Percentiles rank a stretch among this genome's conserved stretches.
These are phyloP conservation scores for Phytophthora citricola DNA, from an alignment of 352 stramenopile species.

Conservation along the genomic window DNA sequence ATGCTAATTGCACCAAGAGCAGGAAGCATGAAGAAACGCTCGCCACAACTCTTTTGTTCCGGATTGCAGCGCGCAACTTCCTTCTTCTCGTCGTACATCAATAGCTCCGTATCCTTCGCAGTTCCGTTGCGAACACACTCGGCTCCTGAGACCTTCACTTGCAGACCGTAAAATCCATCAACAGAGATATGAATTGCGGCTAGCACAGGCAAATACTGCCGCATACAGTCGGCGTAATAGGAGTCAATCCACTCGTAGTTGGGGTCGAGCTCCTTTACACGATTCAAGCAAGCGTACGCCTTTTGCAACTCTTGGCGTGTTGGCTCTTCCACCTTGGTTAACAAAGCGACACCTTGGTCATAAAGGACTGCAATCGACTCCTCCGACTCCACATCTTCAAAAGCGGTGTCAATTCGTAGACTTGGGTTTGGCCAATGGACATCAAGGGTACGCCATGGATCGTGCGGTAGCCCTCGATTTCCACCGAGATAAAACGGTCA, in stretches of 20 bases:
- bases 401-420: constrained; percentile 77
- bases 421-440: constrained; percentile 73
- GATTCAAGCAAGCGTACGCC: constrained; percentile 77
- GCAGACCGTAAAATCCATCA: constrained; percentile 77
- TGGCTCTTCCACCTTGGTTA: constrained; percentile 73
- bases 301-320: constrained; percentile 65
- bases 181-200: constrained; percentile 74
- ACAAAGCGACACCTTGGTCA: constrained; percentile 62
- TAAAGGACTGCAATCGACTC: constrained; percentile 74
- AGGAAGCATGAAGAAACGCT: constrained; percentile 66
- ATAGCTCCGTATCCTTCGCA: constrained; percentile 71
- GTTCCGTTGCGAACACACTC: constrained; percentile 85
- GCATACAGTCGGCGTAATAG: constrained; percentile 75
- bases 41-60: constrained; percentile 44
- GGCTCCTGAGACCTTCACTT: constrained; percentile 78
- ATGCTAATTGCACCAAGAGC: constrained; percentile 67
- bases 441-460: constrained; percentile 76
- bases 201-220: constrained; percentile 73
- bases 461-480: constrained; percentile 75
- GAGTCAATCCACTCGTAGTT: constrained; percentile 89
- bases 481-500: constrained; percentile 77
- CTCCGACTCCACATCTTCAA: constrained; percentile 80
- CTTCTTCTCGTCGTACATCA: constrained; percentile 67
- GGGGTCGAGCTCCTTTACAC: constrained; percentile 71
- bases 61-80: constrained; percentile 66